Conservation (phyloP, 139 green algal species). For the Desmodesmus armatus region DNA sequence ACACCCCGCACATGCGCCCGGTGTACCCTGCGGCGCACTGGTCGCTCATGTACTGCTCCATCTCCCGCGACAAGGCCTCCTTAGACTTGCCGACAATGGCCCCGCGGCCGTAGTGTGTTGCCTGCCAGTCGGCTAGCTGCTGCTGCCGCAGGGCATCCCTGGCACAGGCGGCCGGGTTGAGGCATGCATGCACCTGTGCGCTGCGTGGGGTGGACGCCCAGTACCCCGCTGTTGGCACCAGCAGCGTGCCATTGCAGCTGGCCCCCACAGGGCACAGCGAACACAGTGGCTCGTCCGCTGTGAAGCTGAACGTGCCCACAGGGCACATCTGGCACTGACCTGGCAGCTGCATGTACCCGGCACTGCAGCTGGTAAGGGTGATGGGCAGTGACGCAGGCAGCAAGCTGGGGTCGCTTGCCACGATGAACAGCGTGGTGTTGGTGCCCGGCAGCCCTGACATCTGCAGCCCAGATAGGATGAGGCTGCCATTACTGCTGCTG, state of each 20-base stretch:
- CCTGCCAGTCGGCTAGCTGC: conserved; percentile 25
- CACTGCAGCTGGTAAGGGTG: conserved; percentile 39
- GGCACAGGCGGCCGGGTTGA: conserved; percentile 38
- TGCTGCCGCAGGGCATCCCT: not conserved
- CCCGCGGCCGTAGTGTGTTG: not conserved
- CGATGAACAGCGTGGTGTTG: conserved; percentile 35
- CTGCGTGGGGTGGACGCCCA: conserved; percentile 36
- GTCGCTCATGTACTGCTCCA: conserved; percentile 12
- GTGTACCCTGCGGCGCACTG: conserved; percentile 39
- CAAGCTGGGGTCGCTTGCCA: conserved; percentile 8
- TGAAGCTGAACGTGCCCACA: conserved; percentile 35
- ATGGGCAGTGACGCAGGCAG: conserved; percentile 21
- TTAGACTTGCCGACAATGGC: conserved; percentile 21
- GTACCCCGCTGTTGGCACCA: conserved; percentile 21
- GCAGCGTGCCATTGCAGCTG: conserved; percentile 40
- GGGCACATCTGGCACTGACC: conserved; percentile 33
- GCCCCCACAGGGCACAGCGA: conserved; percentile 41
- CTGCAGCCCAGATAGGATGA: conserved; percentile 6
- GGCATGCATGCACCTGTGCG: conserved; percentile 42
- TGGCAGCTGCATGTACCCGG: conserved; percentile 39
- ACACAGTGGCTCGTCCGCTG: conserved; percentile 15
- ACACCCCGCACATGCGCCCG: conserved; percentile 29
- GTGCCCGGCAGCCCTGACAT: conserved; percentile 18
- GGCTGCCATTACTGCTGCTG: conserved; percentile 15
- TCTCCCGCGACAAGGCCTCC: not conserved